These are phyloP conservation scores for Anisodus tanguticus DNA, from an alignment of 257 asterid genomes.

Conservation along the genomic window DNA sequence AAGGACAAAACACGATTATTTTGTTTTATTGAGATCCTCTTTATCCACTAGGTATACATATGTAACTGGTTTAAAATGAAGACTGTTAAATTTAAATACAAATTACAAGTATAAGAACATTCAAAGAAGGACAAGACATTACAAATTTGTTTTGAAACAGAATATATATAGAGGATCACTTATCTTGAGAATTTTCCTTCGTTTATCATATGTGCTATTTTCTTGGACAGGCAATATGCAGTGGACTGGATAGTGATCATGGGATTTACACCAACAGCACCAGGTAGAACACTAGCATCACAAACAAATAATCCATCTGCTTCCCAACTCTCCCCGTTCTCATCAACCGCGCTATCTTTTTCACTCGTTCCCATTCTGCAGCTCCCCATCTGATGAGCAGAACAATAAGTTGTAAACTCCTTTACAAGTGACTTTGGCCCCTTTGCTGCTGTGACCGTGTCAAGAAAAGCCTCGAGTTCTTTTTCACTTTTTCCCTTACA, in stretches of 20 bases:
- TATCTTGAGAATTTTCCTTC: conserved; percentile 28
- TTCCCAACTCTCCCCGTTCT: conserved; percentile 93
- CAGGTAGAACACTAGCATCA: conserved; percentile 83
- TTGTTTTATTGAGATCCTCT: conserved; percentile 12
- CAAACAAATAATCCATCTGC: conserved; percentile 78
- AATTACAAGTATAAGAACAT: background rate
- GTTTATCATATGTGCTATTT: conserved; percentile 56
- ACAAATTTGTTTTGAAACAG: background rate
- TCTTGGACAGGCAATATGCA: conserved; percentile 62
- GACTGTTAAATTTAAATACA: no score
- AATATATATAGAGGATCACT: background rate
- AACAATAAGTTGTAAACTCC: conserved; percentile 65
- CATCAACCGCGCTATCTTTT: conserved; percentile 72
- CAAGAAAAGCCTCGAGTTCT: conserved; percentile 65
- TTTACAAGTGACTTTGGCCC: conserved; percentile 63
- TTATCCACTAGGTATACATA: background rate
- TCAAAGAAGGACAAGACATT: background rate
- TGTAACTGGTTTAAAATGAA: background rate
- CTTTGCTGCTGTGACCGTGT: conserved; percentile 50
- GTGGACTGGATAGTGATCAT: conserved; percentile 87
- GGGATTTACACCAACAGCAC: conserved; percentile 88
- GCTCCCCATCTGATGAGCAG: conserved; percentile 97
- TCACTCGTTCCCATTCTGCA: conserved; percentile 73
- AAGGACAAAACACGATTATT: conserved; percentile 2
- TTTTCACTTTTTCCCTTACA: conserved; percentile 50